A percentile compares a stretch with the other conserved stretches of the same genome.
These are phyloP conservation scores for Hymenoscyphus salicellus DNA, from an alignment of 2,329 filamentous ascomycete species.

Conservation along the genomic window DNA sequence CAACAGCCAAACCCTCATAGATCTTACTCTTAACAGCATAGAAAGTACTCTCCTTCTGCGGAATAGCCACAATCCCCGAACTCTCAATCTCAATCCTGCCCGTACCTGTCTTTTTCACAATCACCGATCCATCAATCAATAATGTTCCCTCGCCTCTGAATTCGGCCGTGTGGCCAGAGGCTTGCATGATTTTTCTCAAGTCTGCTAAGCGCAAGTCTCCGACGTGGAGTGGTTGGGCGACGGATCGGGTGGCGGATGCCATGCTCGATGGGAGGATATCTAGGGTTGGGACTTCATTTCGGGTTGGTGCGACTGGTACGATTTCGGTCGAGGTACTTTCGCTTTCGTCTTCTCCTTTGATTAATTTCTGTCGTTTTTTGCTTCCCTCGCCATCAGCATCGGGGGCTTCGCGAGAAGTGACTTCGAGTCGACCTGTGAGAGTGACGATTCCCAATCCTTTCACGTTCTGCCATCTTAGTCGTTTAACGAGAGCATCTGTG, in stretches of 20 bases:
- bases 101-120: slow-evolving; percentile 83
- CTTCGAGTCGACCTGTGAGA: slow-evolving; percentile 71
- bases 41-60: slow-evolving; percentile 63
- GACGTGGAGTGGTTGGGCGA: slow-evolving; percentile 86
- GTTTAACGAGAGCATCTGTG: slow-evolving; percentile 77
- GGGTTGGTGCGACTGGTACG: slow-evolving; percentile 18
- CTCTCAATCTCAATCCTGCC: slow-evolving; percentile 86
- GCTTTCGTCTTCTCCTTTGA: slow-evolving; percentile 46
- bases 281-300: slow-evolving; percentile 38
- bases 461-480: slow-evolving; percentile 91
- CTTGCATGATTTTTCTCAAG: slow-evolving; percentile 77
- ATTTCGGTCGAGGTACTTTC: slow-evolving; percentile 31
- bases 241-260: slow-evolving; percentile 69
- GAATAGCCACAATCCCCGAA: slow-evolving; percentile 53
- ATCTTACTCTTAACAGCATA: slow-evolving; percentile 87
- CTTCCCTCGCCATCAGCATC: slow-evolving; percentile 40
- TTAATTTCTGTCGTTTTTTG: slow-evolving; percentile 43
- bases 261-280: slow-evolving; percentile 54
- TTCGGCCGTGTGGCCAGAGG: slow-evolving; percentile 79
- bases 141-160: slow-evolving; percentile 91
- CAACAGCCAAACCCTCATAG: slow-evolving; percentile 89
- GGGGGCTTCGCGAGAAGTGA: slow-evolving; percentile 45
- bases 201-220: slow-evolving; percentile 89
- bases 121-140: slow-evolving; percentile 82
- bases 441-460: slow-evolving; percentile 87